Evolutionary conservation across 352 stramenopile species (phyloP), one percentile per base, ranked within the genome.

Genomic region (Peronospora farinosa): DNA sequence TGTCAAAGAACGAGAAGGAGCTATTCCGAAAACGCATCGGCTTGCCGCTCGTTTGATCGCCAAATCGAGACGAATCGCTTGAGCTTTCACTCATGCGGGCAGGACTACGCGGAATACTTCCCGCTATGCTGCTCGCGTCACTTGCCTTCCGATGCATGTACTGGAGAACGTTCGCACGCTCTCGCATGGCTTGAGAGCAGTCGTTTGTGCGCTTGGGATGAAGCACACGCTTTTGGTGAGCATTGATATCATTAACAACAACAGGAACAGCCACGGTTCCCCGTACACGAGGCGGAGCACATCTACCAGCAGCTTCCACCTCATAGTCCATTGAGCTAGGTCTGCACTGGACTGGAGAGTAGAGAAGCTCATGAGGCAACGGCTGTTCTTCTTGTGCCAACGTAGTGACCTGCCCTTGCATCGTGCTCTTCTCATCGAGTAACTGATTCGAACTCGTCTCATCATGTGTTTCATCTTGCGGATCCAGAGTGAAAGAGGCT

Each of bases 1-100:
- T 88, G 46, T 91, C 83, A 36, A 93, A 90, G 49, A 93, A 93
- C 27, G 80, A 90, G 40, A 93, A 93, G 36, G 83, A 93, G 48
- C 82, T 78, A 53, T 86, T 90, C 25, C 78, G 75, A 54, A 57
- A 78, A 19, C 37, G 53, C 47, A 48, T 46, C 13, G 67, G 69
- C 53, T 69, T 79, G 39, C 47, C 58, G 16, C 73, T 83, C 15
- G 69, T 58, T 15, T 74, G 65, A 16, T 89, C 78, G 5, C 47
- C 55, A 17, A 72, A 65, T 39, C 72, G 61, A 40, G 69, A 83
- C 25, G 77, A 87, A 40, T 86, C 78, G 30, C 74, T 89, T 17
- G 78, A 91, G 35, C 76, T 87, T 27, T 65, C 69, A 45, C 83
- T 93, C 28, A 79, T 56, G 0, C 80, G 74, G 6, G 60, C 42